A percentile compares a stretch with the other conserved stretches of the same genome.
phyloP scores from a whole-genome alignment of 202 grass and related monocot genomes.

The Dendrocalamus latiflorus region DNA sequence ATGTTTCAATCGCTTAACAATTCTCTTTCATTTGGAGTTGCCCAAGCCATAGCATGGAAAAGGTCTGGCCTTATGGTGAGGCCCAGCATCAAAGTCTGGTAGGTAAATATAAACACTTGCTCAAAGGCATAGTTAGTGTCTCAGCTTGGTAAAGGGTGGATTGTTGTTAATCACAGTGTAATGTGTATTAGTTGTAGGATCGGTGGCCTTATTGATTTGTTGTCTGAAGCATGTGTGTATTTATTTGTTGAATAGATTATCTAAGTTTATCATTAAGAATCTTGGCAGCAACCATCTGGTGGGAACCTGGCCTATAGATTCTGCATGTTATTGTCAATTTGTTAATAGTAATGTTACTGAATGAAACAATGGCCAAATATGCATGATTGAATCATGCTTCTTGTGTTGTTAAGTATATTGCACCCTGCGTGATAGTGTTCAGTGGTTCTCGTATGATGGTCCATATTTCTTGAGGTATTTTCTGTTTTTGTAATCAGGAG shows the following conservation, averaged over 20 bases:
- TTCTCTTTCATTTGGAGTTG: constrained; percentile 66
- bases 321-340: not conserved
- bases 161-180: not conserved
- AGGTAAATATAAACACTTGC: constrained; percentile 17
- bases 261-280: not conserved
- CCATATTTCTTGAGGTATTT: not conserved
- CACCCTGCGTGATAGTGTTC: not conserved
- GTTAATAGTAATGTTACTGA: not conserved
- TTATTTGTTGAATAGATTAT: not conserved
- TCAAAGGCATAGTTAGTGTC: not conserved
- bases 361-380: not conserved
- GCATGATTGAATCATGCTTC: not conserved
- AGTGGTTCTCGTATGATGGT: not conserved
- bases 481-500: not conserved
- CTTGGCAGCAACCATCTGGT: not conserved
- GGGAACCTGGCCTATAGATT: not conserved
- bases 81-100: constrained; percentile 80
- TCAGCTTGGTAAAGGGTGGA: not conserved
- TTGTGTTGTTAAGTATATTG: not conserved
- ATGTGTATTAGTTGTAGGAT: no score
- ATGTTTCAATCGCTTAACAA: constrained; percentile 70
- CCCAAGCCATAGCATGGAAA: constrained; percentile 59
- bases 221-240: no score
- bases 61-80: constrained; percentile 57
- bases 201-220: not conserved